Percentiles rank a stretch among this genome's conserved stretches.
phyloP scores from a whole-genome alignment of 768 basidiomycete genomes.

The Artomyces pyxidatus region DNA sequence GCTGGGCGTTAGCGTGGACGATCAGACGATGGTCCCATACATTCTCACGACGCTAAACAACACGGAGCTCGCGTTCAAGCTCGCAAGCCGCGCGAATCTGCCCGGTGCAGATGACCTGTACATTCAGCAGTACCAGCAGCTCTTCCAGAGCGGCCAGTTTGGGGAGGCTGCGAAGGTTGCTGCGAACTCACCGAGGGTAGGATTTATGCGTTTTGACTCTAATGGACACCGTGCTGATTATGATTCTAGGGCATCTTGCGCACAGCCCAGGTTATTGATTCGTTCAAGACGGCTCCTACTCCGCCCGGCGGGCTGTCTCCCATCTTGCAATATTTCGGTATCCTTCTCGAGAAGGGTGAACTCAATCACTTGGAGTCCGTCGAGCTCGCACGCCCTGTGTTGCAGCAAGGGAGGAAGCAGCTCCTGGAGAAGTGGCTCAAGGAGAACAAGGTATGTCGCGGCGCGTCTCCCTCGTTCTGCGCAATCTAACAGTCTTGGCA shows the following conservation, averaged over 20 bases:
- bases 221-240: constrained; percentile 2
- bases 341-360: constrained; percentile 96
- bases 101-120: constrained; percentile 98
- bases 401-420: constrained; percentile 94
- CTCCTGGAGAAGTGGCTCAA: constrained; percentile 98
- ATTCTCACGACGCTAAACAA: constrained; percentile 92
- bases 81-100: constrained; percentile 91
- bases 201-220: not conserved
- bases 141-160: constrained; percentile 85
- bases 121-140: constrained; percentile 84
- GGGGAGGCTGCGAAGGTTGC: constrained; percentile 96
- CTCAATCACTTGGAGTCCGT: constrained; percentile 94
- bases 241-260: constrained; percentile 79
- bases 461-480: not conserved
- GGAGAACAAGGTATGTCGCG: constrained; percentile 81
- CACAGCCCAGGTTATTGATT: constrained; percentile 91
- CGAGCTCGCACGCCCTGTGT: constrained; percentile 91
- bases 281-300: constrained; percentile 93
- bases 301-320: constrained; percentile 87
- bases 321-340: constrained; percentile 97
- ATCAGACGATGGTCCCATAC: constrained; percentile 93
- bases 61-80: constrained; percentile 94
- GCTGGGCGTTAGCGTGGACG: constrained; percentile 93
- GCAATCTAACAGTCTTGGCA: constrained; percentile 1
- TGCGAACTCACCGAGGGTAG: constrained; percentile 88